A percentile compares a stretch with the other conserved stretches of the same genome.
Evolutionary conservation across 257 asterid species (phyloP).

Genomic region (Pogostemon cablin): DNA sequence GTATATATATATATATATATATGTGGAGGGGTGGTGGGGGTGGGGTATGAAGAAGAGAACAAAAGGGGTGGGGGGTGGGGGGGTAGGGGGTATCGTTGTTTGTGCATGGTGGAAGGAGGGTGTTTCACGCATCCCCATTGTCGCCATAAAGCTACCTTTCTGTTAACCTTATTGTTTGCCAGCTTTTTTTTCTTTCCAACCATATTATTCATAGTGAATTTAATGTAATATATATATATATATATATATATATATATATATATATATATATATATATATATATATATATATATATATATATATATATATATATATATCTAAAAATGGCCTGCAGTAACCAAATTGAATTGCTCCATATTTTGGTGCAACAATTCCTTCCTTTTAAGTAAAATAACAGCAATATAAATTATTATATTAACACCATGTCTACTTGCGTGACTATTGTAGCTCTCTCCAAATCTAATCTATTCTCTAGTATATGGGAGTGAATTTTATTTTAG

Average conservation of each 20-base stretch:
- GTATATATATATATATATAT: background rate
- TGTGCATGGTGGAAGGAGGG: conserved; percentile 41
- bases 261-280: background rate
- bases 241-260: too few species aligned
- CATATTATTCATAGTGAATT: background rate
- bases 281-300: background rate
- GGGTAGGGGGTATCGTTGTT: background rate
- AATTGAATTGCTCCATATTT: conserved; percentile 34
- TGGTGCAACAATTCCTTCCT: conserved; percentile 1
- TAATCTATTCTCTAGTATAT: too few species aligned
- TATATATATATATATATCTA: too few species aligned
- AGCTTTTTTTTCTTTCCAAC: conserved; percentile 36
- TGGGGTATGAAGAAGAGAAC: background rate
- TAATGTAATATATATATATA: too few species aligned
- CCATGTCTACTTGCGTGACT: too few species aligned
- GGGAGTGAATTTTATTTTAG: too few species aligned
- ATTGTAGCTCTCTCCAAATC: too few species aligned
- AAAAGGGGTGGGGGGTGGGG: background rate
- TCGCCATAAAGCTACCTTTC: conserved; percentile 58
- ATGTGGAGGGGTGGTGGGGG: background rate
- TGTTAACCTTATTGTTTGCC: conserved; percentile 57
- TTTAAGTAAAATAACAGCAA: background rate
- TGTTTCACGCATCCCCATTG: conserved; percentile 63
- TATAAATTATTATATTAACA: background rate
- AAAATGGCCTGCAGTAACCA: conserved; percentile 42